phyloP scores from a whole-genome alignment of 805 yeast species.

The Blastobotrys robertii region DNA sequence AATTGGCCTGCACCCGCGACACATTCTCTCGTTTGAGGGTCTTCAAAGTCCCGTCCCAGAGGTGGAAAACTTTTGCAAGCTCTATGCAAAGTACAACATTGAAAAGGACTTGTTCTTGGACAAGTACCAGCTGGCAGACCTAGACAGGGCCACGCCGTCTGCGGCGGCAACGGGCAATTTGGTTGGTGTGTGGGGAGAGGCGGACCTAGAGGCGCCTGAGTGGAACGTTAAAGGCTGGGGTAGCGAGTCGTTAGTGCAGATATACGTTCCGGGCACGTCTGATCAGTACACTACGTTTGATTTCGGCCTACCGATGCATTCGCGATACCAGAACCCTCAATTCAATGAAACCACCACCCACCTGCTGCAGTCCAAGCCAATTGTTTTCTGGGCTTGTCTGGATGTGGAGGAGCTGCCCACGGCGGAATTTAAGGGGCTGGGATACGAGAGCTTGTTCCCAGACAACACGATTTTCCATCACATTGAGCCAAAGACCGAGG shows the following conservation, averaged over 20 bases:
- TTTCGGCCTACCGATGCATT: slow-evolving; percentile 38
- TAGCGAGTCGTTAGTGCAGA: slow-evolving; percentile 34
- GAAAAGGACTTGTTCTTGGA: slow-evolving; percentile 45
- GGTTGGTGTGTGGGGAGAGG: slow-evolving; percentile 40
- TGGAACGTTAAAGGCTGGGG: slow-evolving; percentile 40
- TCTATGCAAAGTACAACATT: slow-evolving; percentile 35
- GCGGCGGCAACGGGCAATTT: slow-evolving; percentile 24
- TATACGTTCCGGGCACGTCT: slow-evolving; percentile 20
- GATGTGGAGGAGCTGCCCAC: slow-evolving; percentile 30
- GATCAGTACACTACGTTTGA: slow-evolving; percentile 14
- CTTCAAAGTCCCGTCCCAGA: slow-evolving; percentile 11
- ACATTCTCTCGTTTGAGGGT: slow-evolving; percentile 8
- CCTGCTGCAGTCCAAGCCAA: slow-evolving; percentile 26
- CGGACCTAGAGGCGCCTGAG: slow-evolving; percentile 48
- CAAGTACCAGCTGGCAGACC: slow-evolving; percentile 39
- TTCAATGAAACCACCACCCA: slow-evolving; percentile 6
- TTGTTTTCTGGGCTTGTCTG: slow-evolving; percentile 43
- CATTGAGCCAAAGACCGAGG: slow-evolving; percentile 16
- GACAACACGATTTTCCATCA: slow-evolving; percentile 36
- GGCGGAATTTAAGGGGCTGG: slow-evolving; percentile 31
- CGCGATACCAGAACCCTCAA: slow-evolving; percentile 40
- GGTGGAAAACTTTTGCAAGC: slow-evolving; percentile 29
- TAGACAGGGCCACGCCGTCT: slow-evolving; percentile 19
- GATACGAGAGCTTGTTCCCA: slow-evolving; percentile 40
- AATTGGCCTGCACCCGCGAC: slow-evolving; percentile 19